These are phyloP conservation scores for Candida koratica DNA, from an alignment of 805 yeast species.

Conservation along the genomic window DNA sequence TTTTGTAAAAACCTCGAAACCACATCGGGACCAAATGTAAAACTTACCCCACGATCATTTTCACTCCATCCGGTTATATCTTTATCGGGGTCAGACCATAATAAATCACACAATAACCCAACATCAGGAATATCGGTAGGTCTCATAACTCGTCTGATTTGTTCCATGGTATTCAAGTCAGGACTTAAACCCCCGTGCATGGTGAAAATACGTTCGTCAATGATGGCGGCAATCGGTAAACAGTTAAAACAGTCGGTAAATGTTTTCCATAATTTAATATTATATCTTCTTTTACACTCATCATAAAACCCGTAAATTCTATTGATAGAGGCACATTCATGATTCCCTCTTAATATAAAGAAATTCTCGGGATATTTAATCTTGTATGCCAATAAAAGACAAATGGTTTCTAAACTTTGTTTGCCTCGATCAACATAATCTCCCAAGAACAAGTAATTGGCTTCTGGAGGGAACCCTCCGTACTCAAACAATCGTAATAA, in stretches of 20 bases:
- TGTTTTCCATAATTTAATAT: constrained; percentile 97
- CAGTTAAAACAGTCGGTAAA: constrained; percentile 98
- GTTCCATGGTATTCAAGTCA: constrained; percentile 96
- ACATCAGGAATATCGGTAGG: constrained; percentile 99
- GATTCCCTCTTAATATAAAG: constrained; percentile 95
- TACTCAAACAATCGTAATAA: constrained; percentile 91
- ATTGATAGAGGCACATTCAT: constrained; percentile 97
- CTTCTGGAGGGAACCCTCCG: constrained; percentile 99
- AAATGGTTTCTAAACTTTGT: constrained; percentile 93
- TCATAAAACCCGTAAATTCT: constrained; percentile 98
- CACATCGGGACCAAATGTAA: constrained; percentile 99
- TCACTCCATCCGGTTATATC: constrained; percentile 99
- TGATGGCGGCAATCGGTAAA: constrained; percentile 96
- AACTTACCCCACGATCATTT: constrained; percentile 97
- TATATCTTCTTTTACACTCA: constrained; percentile 97
- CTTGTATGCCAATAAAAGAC: constrained; percentile 89
- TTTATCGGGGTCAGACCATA: constrained; percentile 99
- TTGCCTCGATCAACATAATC: constrained; percentile 99
- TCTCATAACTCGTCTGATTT: constrained; percentile 97
- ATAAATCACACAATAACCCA: constrained; percentile 89
- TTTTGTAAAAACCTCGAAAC: constrained; percentile 93
- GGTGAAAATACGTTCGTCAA: constrained; percentile 95
- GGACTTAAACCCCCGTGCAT: constrained; percentile 99
- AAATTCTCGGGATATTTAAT: constrained; percentile 98
- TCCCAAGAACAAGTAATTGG: constrained; percentile 91